These are phyloP conservation scores for Hypoxylon sp. DNA, from an alignment of 2,329 filamentous ascomycete species.

Conservation along the genomic window DNA sequence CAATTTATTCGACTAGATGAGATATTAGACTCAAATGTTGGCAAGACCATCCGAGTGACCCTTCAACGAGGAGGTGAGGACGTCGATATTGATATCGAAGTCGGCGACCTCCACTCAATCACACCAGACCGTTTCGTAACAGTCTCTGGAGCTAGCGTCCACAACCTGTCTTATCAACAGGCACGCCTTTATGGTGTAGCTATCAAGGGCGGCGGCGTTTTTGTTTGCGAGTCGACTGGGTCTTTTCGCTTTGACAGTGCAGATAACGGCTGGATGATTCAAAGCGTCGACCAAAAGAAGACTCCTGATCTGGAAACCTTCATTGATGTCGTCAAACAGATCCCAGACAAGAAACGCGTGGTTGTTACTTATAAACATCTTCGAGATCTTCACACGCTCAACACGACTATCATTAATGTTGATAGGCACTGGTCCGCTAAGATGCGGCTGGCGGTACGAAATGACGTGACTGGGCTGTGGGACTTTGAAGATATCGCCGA, in stretches of 20 bases:
- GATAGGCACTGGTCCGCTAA: slow-evolving; percentile 97
- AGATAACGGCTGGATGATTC: slow-evolving; percentile 93
- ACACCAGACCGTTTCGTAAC: slow-evolving; percentile 96
- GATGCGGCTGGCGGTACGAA: slow-evolving; percentile 92
- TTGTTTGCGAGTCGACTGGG: slow-evolving; percentile 92
- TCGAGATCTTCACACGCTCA: slow-evolving; percentile 91
- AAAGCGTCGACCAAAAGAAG: slow-evolving; percentile 91
- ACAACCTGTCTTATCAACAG: slow-evolving; percentile 97
- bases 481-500: slow-evolving; percentile 91
- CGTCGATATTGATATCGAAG: slow-evolving; percentile 84
- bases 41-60: slow-evolving; percentile 80
- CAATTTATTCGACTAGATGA: slow-evolving; percentile 94
- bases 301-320: slow-evolving; percentile 91
- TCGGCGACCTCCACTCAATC: slow-evolving; percentile 92
- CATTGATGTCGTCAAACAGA: slow-evolving; percentile 88
- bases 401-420: slow-evolving; percentile 91
- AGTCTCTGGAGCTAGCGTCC: slow-evolving; percentile 94
- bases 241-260: slow-evolving; percentile 95
- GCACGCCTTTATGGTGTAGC: slow-evolving; percentile 95
- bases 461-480: slow-evolving; percentile 92
- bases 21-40: slow-evolving; percentile 90
- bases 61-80: slow-evolving; percentile 92
- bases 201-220: slow-evolving; percentile 82
- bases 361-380: slow-evolving; percentile 97
- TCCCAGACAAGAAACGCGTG: slow-evolving; percentile 86